Base-by-base conservation (phyloP, 345 rosid genomes). In the Brassica cretica region DNA sequence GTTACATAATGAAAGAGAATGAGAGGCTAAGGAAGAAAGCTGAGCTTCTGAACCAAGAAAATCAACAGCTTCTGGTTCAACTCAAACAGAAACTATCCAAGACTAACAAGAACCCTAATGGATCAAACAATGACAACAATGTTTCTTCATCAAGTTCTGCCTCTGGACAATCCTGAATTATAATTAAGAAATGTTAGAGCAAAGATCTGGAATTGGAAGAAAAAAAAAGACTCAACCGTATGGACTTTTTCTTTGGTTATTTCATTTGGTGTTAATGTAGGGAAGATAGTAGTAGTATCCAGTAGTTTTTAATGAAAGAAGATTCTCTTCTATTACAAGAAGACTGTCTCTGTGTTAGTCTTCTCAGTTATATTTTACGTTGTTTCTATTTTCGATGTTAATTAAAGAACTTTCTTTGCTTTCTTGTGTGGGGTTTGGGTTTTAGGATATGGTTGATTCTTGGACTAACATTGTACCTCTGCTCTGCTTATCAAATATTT, bases 21-120 rank as follows among this genome's bases (percentile, higher is more conserved):
- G 99, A 95, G 88, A 91, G 84, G 86, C 86, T 93, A 66, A 89
- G 92, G 96, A 93, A 93, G 98, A 95, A 93, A 82, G 99, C 98
- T 49, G 96, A 95, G 88, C 84, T 89, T 70, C 90, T 95, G 62
- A 90, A 95, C 84, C 93, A 95, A 83, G 99, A 95, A 89, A 95
- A 95, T 79, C 97, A 95, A 78, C 96, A 91, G 18, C 89, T 95
- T 44, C 83, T 95, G 59, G 83, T 92, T 32, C 89, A 95, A 87
- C 90, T 95, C 72, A 93, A 90, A 70, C 90, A 91, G 83, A 93
- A 87, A 62, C 84, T 88, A 69, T 82, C 92, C 44, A 88, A 86
- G 51, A 68, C 68, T 29, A 80, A 78, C 72, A 72, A 82, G 75
- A 72, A 80, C 49, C 15, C 86, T 69, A 74, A 71, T 73, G 81